Percentiles rank a stretch among this genome's conserved stretches.
phyloP scores from a whole-genome alignment of 2,329 filamentous ascomycete species.

The Ophiostoma montium region DNA sequence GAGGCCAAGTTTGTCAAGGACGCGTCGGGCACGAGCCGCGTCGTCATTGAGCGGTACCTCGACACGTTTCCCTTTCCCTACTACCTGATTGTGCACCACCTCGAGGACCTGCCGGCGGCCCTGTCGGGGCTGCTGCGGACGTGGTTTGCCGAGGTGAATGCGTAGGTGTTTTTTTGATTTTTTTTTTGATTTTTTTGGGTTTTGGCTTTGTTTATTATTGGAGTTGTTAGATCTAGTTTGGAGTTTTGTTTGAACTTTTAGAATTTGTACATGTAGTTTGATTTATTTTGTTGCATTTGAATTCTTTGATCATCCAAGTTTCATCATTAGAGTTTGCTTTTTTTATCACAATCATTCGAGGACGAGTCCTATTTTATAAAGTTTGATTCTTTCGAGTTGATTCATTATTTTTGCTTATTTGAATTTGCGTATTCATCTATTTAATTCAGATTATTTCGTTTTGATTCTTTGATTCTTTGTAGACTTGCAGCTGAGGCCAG shows the following conservation, averaged over 20 bases:
- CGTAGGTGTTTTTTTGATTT: slow-evolving; percentile 13
- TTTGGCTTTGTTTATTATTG: neutral
- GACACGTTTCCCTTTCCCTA: slow-evolving; percentile 96
- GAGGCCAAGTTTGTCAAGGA: slow-evolving; percentile 70
- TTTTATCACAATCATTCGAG: too few relatives aligned
- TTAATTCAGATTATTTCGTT: too few relatives aligned
- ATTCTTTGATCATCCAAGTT: too few relatives aligned
- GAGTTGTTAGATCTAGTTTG: neutral
- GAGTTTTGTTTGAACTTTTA: neutral
- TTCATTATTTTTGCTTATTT: too few relatives aligned
- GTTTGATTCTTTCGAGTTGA: too few relatives aligned
- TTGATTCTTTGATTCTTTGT: too few relatives aligned
- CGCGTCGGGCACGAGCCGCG: slow-evolving; percentile 40
- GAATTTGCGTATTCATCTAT: too few relatives aligned
- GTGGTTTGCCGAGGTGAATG: slow-evolving; percentile 72
- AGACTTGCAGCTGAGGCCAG: too few relatives aligned
- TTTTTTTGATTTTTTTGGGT: neutral
- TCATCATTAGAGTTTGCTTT: too few relatives aligned
- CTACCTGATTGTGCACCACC: slow-evolving; percentile 85
- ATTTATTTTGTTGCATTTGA: neutral
- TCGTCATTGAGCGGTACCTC: slow-evolving; percentile 80
- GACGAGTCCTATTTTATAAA: too few relatives aligned
- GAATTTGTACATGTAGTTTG: neutral
- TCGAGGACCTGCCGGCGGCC: slow-evolving; percentile 79
- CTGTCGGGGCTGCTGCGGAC: slow-evolving; percentile 79